Base-by-base conservation (phyloP, 306 rosid species). In the Pyrus betulifolia region DNA sequence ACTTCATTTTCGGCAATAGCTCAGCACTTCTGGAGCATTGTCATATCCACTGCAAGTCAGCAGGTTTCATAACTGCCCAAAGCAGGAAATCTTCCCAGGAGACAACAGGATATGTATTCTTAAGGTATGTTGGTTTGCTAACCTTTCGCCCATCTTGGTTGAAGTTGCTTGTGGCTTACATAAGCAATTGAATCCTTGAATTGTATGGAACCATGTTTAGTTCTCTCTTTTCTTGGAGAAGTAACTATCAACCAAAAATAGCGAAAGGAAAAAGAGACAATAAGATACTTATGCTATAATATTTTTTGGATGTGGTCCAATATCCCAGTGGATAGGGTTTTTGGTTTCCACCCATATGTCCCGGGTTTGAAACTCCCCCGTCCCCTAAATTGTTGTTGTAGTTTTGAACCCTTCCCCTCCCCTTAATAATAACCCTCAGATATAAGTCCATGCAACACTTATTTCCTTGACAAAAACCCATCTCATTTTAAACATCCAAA, bases 21-120 rank as follows among this genome's bases (percentile, higher is more conserved):
- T 91, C 97, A 70, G 97, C 93, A 19, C 90, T 93, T 79, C 83
- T 93, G 79, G 97, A 91, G 72, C 94, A 86, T 77, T 91, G 98
- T 69, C 97, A 90, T 78, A 75, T 91, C 78, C 96, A 91, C 82
- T 89, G 98, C 90, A 93, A 91, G 83, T 73, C 93, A 52, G 78
- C 75, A 55, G 98, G 98, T 71, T 93, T 77, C 83, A 77, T 93
- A 74, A 93, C 98, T 2, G 94, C 98, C n/a, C 98, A 93, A 46
- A 70, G 93, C 69, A 85, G 97, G 81, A 91, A 85, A 80, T 90
- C 97, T 72, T 87, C 96, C 61, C 90, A 90, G 60, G 98, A 93
- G 86, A 84, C 89, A 61, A 91, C 96, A 49, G 94, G 98, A 74
- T 94, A 87, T 80, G 94, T 93, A 58, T 91, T 93, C 84, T 74